A percentile compares a stretch with the other conserved stretches of the same genome.
Evolutionary conservation across 495 filamentous ascomycete genomes (phyloP).

Genomic region (Annulohypoxylon maeteangense): DNA sequence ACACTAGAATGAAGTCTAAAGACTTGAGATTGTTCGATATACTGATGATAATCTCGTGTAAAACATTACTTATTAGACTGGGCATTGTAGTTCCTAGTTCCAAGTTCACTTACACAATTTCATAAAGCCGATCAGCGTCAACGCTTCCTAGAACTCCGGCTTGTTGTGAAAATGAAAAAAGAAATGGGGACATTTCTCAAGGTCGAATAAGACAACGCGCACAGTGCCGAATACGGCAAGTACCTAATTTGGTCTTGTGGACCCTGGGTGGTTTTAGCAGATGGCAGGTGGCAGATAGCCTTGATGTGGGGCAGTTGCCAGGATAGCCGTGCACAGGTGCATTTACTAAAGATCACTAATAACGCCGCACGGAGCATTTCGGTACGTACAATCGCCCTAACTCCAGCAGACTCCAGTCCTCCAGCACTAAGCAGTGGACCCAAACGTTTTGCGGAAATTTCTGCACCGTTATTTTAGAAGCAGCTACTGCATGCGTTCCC

Average conservation of each 20-base stretch:
- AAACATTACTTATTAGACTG: too few relatives aligned
- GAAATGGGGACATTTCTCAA: conserved; percentile 8
- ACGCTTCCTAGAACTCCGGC: not conserved
- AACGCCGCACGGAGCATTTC: conserved; percentile 35
- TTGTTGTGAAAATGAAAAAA: not conserved
- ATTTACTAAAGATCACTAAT: conserved; percentile 27
- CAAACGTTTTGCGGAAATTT: conserved; percentile 43
- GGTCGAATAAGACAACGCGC: conserved; percentile 37
- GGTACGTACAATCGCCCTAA: conserved; percentile 26
- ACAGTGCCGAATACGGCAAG: conserved; percentile 44
- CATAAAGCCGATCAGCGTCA: conserved; percentile 1
- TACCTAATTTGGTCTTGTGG: conserved; percentile 35
- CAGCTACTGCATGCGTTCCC: conserved; percentile 38
- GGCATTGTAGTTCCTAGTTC: too few relatives aligned
- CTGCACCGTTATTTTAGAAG: conserved; percentile 47
- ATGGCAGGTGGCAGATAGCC: conserved; percentile 28
- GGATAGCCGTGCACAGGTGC: conserved; percentile 16
- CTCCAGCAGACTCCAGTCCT: not conserved
- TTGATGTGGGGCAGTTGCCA: conserved; percentile 22
- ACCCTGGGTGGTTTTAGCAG: conserved; percentile 27
- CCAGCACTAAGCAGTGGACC: conserved; percentile 17
- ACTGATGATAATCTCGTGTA: not conserved
- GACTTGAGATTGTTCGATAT: not conserved
- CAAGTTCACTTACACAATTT: not conserved
- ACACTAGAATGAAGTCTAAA: not conserved